Conservation (phyloP, 495 filamentous ascomycete genomes). For the Penicillium diatomitis region DNA sequence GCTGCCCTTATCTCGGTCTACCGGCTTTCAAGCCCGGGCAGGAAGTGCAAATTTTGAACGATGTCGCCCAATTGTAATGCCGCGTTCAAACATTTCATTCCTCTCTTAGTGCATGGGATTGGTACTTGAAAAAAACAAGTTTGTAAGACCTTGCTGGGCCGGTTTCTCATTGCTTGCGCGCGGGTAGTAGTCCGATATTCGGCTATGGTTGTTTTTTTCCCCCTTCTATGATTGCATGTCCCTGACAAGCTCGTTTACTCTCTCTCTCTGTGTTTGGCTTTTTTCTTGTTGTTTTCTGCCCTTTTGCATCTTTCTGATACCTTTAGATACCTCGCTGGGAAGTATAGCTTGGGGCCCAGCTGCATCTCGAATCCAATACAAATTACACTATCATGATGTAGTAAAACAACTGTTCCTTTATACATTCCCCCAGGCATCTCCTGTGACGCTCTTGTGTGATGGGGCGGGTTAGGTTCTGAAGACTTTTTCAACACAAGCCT, state of each 20-base stretch:
- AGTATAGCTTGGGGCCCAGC: background rate
- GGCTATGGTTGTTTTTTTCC: too few relatives aligned
- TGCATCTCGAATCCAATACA: slow-evolving; percentile 2
- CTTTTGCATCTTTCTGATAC: background rate
- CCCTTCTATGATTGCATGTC: background rate
- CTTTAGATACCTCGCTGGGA: slow-evolving; percentile 8
- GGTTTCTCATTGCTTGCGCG: too few relatives aligned
- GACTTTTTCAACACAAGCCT: too few relatives aligned
- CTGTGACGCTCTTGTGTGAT: too few relatives aligned
- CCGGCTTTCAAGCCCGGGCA: slow-evolving; percentile 96
- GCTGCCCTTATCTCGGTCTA: slow-evolving; percentile 87
- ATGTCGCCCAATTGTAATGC: slow-evolving; percentile 69
- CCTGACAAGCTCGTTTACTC: too few relatives aligned
- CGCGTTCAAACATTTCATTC: background rate
- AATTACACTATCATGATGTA: background rate
- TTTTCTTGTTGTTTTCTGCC: too few relatives aligned
- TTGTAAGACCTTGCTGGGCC: too few relatives aligned
- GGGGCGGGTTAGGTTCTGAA: too few relatives aligned
- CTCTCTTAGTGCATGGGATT: background rate
- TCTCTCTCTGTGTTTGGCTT: too few relatives aligned
- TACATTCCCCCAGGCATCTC: too few relatives aligned
- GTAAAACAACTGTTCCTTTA: too few relatives aligned
- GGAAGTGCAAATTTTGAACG: slow-evolving; percentile 78
- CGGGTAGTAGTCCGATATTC: too few relatives aligned
- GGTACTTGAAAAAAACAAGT: background rate